Conservation (phyloP, 2,329 filamentous ascomycete species). For the Cladobotryum mycophilum region DNA sequence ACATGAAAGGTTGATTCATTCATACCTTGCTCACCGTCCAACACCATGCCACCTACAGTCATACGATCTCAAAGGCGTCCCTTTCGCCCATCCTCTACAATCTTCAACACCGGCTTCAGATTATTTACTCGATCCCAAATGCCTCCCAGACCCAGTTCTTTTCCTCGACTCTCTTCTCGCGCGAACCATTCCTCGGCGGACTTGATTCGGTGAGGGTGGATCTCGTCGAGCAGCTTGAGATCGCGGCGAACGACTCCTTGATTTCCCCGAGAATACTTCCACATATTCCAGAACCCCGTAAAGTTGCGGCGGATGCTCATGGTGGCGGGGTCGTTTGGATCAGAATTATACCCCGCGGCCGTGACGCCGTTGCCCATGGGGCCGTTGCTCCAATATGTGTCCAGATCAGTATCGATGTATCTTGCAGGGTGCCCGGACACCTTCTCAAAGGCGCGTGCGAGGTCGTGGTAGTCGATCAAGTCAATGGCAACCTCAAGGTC, state of each 20-base stretch:
- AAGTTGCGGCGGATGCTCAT: slow-evolving; percentile 43
- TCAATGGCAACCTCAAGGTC: slow-evolving; percentile 40
- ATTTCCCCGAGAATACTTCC: slow-evolving; percentile 34
- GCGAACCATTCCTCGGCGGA: slow-evolving; percentile 44
- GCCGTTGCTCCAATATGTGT: slow-evolving; percentile 26
- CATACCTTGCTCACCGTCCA: too few relatives aligned
- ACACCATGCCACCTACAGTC: too few relatives aligned
- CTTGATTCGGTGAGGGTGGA: slow-evolving; percentile 42
- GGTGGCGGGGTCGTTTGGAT: slow-evolving; percentile 22
- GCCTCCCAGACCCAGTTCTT: slow-evolving; percentile 7
- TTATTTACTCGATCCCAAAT: slow-evolving; percentile 14
- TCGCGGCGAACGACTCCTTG: slow-evolving; percentile 38
- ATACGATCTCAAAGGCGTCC: slow-evolving; percentile 10
- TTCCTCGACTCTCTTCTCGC: slow-evolving; percentile 28
- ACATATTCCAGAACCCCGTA: slow-evolving; percentile 44
- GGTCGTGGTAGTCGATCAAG: slow-evolving; percentile 32
- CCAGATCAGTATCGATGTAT: slow-evolving; percentile 31
- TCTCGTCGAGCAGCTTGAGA: slow-evolving; percentile 44
- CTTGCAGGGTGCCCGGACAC: slow-evolving; percentile 36
- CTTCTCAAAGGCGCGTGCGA: slow-evolving; percentile 35
- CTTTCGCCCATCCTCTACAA: slow-evolving; percentile 14
- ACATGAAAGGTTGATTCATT: too few relatives aligned
- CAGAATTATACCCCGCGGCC: slow-evolving; percentile 32
- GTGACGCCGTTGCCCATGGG: slow-evolving; percentile 15
- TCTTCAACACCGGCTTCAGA: slow-evolving; percentile 14